Evolutionary conservation across 2,329 filamentous ascomycete species (phyloP).

Genomic region (Eurotiales sp.): DNA sequence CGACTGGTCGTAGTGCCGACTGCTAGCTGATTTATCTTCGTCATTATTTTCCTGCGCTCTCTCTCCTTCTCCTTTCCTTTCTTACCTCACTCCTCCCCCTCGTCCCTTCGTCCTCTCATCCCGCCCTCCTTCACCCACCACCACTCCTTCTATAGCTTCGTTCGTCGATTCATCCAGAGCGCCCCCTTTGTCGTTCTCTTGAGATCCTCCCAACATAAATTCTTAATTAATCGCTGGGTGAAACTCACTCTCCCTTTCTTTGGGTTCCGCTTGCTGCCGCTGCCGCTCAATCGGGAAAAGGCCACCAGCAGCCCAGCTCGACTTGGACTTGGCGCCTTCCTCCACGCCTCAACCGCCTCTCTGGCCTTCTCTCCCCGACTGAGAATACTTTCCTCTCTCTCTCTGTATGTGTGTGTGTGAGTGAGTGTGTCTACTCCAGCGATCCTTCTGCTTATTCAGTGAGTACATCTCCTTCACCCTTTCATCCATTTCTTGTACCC

Average conservation of each 20-base stretch:
- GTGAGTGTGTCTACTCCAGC: conserved; percentile 19
- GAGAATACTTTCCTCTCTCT: conserved; percentile 15
- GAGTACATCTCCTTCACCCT: conserved; percentile 11
- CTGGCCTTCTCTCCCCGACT: not conserved
- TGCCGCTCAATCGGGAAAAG: conserved; percentile 15
- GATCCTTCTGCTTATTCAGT: conserved; percentile 23
- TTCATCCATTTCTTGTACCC: not conserved
- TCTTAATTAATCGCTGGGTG: not conserved
- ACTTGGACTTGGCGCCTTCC: conserved; percentile 9
- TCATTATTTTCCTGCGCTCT: conserved; percentile 19
- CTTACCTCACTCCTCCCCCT: conserved; percentile 17
- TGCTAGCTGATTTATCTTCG: conserved; percentile 1
- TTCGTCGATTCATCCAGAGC: conserved; percentile 28
- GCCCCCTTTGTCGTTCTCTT: conserved; percentile 27
- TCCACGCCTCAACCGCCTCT: not conserved
- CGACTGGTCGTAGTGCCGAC: not conserved
- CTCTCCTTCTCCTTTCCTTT: conserved; percentile 15
- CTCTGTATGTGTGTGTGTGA: conserved; percentile 13
- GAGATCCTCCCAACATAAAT: not conserved
- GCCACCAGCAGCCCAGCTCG: conserved; percentile 14
- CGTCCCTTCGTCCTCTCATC: conserved; percentile 15
- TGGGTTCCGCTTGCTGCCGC: conserved; percentile 15
- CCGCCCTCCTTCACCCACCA: conserved; percentile 34
- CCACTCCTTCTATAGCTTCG: conserved; percentile 43
- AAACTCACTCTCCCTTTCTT: conserved; percentile 9